phyloP scores from a whole-genome alignment of 2,329 filamentous ascomycete species.

The Rhexocercosporidium sp. region DNA sequence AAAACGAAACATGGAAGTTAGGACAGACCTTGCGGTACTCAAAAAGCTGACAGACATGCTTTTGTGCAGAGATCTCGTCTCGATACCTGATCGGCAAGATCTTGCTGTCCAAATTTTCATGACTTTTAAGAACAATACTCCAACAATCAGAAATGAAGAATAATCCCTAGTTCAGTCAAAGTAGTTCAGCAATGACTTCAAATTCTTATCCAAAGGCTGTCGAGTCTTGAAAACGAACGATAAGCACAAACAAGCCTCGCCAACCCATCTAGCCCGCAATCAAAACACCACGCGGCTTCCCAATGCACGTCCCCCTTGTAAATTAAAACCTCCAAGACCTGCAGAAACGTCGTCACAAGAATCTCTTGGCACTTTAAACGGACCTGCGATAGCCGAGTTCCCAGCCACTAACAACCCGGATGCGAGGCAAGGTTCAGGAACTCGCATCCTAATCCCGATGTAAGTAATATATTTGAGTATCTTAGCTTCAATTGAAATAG shows the following conservation, averaged over 20 bases:
- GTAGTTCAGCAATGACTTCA: background rate
- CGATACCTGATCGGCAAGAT: no score
- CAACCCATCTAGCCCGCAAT: background rate
- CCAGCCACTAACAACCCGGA: background rate
- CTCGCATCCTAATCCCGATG: background rate
- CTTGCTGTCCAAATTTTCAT: no score
- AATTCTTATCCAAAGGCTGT: background rate
- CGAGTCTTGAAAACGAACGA: background rate
- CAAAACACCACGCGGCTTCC: background rate
- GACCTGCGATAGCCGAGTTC: background rate
- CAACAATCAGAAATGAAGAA: background rate
- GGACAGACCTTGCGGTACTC: background rate
- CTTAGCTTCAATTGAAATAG: background rate
- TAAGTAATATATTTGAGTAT: slow-evolving; percentile 1
- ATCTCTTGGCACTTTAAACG: background rate
- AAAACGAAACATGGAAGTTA: slow-evolving; percentile 1
- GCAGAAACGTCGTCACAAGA: background rate
- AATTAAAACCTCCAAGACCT: background rate
- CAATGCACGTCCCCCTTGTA: background rate
- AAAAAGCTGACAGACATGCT: background rate
- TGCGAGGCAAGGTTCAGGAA: background rate
- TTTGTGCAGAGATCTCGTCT: no score
- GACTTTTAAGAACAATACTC: background rate
- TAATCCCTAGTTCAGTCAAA: background rate
- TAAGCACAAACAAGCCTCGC: background rate